Evolutionary conservation across 2,329 filamentous ascomycete genomes (phyloP).

Genomic region (Gaeumannomyces tritici): DNA sequence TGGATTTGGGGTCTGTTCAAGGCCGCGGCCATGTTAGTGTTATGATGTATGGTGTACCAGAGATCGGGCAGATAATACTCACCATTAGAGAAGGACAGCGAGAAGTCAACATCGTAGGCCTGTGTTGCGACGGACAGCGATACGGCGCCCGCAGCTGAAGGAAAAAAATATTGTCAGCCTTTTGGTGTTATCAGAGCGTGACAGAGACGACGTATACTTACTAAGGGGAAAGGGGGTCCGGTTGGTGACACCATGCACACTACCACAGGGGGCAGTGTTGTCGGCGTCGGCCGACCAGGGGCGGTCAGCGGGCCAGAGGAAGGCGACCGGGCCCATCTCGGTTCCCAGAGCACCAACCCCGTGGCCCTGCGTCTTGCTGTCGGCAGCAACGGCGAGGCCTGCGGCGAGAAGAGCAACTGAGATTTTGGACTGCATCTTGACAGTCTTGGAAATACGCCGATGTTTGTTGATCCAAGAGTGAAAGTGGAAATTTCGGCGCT

Average conservation of each 20-base stretch:
- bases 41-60: neutral
- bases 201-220: conserved; percentile 15
- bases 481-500: neutral
- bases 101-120: conserved; percentile 11
- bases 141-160: conserved; percentile 8
- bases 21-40: neutral
- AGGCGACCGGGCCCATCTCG: conserved; percentile 43
- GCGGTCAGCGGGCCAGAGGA: conserved; percentile 44
- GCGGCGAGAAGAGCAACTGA: conserved; percentile 17
- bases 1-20: conserved; percentile 16
- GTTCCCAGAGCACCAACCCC: conserved; percentile 19
- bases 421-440: conserved; percentile 27
- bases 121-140: conserved; percentile 11
- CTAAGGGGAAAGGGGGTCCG: conserved; percentile 41
- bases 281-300: conserved; percentile 37
- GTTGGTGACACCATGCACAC: conserved; percentile 29
- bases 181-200: neutral
- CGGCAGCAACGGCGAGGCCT: neutral
- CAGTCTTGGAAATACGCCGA: neutral
- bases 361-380: neutral
- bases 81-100: conserved; percentile 25
- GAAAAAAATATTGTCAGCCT: neutral
- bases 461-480: neutral
- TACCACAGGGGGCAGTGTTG: conserved; percentile 43
- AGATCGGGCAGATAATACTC: conserved; percentile 9